These are phyloP conservation scores for Globisporangium mamillatum DNA, from an alignment of 352 stramenopile genomes.

Conservation along the genomic window DNA sequence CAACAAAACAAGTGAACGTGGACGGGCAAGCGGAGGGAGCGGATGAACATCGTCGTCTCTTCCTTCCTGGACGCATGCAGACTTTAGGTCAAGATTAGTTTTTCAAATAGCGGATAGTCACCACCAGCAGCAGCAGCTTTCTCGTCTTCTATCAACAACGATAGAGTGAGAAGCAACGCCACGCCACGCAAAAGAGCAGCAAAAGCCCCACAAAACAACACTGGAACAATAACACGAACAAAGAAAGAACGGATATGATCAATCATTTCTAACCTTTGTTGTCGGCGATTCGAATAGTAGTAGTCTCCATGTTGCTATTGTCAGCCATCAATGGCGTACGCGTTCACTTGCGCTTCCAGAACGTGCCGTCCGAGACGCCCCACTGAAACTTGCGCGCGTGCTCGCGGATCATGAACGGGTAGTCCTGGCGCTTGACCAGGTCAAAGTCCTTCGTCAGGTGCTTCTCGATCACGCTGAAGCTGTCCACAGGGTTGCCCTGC, in stretches of 20 bases:
- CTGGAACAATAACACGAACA: slow-evolving; percentile 16
- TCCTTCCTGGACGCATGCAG: neutral
- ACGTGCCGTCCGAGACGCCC: slow-evolving; percentile 86
- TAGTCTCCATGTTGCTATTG: neutral
- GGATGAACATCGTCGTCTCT: neutral
- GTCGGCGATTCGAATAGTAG: neutral
- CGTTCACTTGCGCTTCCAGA: slow-evolving; percentile 74
- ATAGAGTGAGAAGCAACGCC: neutral
- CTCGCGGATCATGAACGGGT: slow-evolving; percentile 92
- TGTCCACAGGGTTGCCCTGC: slow-evolving; percentile 50
- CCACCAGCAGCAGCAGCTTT: neutral
- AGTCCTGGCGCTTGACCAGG: slow-evolving; percentile 76
- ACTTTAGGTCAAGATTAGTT: slow-evolving; percentile 11
- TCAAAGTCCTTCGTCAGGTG: slow-evolving; percentile 68
- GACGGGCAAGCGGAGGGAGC: neutral
- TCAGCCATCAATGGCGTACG: neutral
- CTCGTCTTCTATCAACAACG: neutral
- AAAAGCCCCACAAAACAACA: slow-evolving; percentile 15
- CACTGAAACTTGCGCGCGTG: slow-evolving; percentile 92
- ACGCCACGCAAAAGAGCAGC: neutral
- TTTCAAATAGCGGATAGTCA: slow-evolving; percentile 12
- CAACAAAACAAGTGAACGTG: slow-evolving; percentile 1
- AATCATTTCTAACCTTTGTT: neutral
- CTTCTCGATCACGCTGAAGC: slow-evolving; percentile 60
- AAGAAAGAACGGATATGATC: slow-evolving; percentile 1